Base-by-base conservation (phyloP, 1,139 yeast genomes). In the Yamadazyma pseudoaaseri region DNA sequence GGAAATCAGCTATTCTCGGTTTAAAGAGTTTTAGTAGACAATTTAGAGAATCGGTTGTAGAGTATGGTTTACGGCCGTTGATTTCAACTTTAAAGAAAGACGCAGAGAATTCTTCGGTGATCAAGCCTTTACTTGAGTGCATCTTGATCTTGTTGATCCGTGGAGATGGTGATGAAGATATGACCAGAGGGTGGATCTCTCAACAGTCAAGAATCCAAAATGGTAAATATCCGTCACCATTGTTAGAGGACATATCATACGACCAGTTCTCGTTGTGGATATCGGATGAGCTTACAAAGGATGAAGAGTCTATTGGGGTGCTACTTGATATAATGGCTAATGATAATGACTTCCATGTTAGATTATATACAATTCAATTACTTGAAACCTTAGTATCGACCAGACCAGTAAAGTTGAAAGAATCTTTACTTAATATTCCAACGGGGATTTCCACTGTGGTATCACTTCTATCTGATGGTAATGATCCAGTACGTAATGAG, bases 201-300 rank as follows among this genome's bases (percentile, higher is more conserved):
- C 83, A 79, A 50, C 87, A 82, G 52, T 79, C 86, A n/a, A 66
- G 92, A 45, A 52, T 73, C n/a, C 85, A 80, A 48, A 83, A 83
- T 55, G 92, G 92, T 10, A 83, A 83, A 50, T 84, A 84, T 45
- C 90, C 94, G 0, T 83, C 94, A 3, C 96, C 96, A 0, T 62
- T 86, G 25, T 63, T 85, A 16, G 76, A 74, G 27, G 73, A 75
- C 26, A 74, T 76, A 28, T 57, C 71, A 7, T 75, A 78, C 11
- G 97, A 92, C 52, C 96, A 87, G 50, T 86, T 94, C 47, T 86
- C 96, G 0, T 63, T 89, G 41, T 90, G 97, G 96, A 84, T 94
- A 26, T 89, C 97, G 0, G 98, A 94, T 59, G 97, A 89, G 47
- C 69, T 94, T 48, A 85, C 92, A 2, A 94, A 86, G 52, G 74